Conservation (phyloP, 495 filamentous ascomycete genomes). For the Penicillium atrosanguineum region DNA sequence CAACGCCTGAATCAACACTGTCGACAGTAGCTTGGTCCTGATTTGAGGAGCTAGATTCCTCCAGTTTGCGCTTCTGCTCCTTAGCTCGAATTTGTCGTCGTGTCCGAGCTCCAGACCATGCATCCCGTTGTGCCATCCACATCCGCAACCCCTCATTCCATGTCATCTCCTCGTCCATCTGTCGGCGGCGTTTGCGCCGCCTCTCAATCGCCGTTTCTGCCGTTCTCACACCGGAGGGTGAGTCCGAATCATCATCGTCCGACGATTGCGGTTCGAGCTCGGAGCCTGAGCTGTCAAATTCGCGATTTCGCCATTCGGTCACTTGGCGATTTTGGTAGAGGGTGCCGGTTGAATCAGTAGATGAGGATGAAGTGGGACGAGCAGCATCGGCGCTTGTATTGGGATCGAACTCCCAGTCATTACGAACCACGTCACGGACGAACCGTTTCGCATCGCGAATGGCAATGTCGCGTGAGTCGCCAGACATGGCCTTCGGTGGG, state of each 20-base stretch:
- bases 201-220: conserved; percentile 39
- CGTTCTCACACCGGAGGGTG: conserved; percentile 4
- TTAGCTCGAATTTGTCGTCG: conserved; percentile 27
- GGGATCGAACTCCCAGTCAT: conserved; percentile 44
- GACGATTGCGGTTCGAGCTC: conserved; percentile 40
- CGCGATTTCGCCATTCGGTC: conserved; percentile 41
- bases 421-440: conserved; percentile 40
- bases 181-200: conserved; percentile 56
- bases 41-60: neutral
- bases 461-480: conserved; percentile 40
- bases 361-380: conserved; percentile 23
- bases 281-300: conserved; percentile 44
- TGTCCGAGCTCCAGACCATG: conserved; percentile 76
- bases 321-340: conserved; percentile 31
- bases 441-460: conserved; percentile 44
- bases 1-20: conserved; percentile 6
- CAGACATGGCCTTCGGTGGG: conserved; percentile 18
- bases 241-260: conserved; percentile 15
- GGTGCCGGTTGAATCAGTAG: conserved; percentile 11
- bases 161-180: conserved; percentile 67
- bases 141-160: conserved; percentile 82
- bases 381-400: conserved; percentile 23
- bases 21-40: conserved; percentile 4
- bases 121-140: conserved; percentile 73
- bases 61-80: conserved; percentile 14